Evolutionary conservation across 345 rosid species (phyloP).

Genomic region (Punica granatum): DNA sequence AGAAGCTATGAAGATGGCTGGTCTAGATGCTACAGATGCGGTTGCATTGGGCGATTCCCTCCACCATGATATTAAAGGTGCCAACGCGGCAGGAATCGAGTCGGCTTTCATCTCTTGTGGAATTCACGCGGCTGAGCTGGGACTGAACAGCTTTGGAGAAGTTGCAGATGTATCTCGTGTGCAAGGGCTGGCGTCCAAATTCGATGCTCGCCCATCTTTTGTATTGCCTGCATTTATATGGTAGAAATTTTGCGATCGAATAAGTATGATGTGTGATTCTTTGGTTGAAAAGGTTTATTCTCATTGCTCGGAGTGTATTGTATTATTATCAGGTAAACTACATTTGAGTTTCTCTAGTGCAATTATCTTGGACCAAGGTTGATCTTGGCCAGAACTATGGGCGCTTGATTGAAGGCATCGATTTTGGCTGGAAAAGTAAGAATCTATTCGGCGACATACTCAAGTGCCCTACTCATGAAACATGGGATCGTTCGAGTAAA

Average conservation of each 20-base stretch:
- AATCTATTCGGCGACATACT: too few relatives aligned
- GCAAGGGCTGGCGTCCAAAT: conserved; percentile 46
- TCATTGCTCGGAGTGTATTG: too few relatives aligned
- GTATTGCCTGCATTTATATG: conserved; percentile 64
- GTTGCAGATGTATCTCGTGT: conserved; percentile 51
- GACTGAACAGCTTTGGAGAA: conserved; percentile 54
- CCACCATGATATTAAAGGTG: conserved; percentile 88
- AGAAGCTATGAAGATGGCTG: conserved; percentile 66
- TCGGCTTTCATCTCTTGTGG: conserved; percentile 69
- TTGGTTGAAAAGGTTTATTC: not conserved
- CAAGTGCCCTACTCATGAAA: too few relatives aligned
- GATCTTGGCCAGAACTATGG: too few relatives aligned
- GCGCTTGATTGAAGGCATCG: too few relatives aligned
- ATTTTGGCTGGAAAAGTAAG: too few relatives aligned
- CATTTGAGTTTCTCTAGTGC: too few relatives aligned
- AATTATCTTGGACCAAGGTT: too few relatives aligned
- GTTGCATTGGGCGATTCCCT: conserved; percentile 88
- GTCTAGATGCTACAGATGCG: conserved; percentile 45
- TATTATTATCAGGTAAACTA: too few relatives aligned
- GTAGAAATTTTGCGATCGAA: conserved; percentile 20
- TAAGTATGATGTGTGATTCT: not conserved
- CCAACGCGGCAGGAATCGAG: conserved; percentile 72
- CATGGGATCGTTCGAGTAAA: too few relatives aligned
- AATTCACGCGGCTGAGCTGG: conserved; percentile 74
- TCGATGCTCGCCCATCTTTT: conserved; percentile 53